Percentiles rank a stretch among this genome's conserved stretches.
Evolutionary conservation across 2,329 filamentous ascomycete species (phyloP).

Genomic region (Epichloe sibirici): DNA sequence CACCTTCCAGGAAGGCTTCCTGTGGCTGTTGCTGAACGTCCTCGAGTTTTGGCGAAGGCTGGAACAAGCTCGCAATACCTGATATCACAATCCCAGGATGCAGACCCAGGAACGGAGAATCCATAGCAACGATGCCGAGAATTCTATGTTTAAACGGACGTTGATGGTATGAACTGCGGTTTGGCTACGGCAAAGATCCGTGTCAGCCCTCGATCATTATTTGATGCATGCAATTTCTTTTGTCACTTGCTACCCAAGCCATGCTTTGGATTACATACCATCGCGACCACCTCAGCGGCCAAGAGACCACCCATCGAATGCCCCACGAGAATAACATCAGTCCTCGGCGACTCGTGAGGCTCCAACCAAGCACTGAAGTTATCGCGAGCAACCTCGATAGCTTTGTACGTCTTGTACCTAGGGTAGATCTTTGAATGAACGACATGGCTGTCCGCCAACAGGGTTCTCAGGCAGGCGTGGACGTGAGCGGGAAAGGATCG

Average conservation of each 20-base stretch:
- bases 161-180: slow-evolving; percentile 18
- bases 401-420: slow-evolving; percentile 62
- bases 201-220: not conserved
- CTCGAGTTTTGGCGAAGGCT: slow-evolving; percentile 23
- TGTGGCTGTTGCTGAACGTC: not conserved
- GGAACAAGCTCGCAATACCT: slow-evolving; percentile 68
- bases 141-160: slow-evolving; percentile 58
- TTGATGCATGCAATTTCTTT: not conserved
- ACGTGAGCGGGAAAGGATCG: slow-evolving; percentile 79
- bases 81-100: slow-evolving; percentile 80
- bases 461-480: slow-evolving; percentile 57
- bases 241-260: not conserved
- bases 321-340: slow-evolving; percentile 72
- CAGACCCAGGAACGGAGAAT: slow-evolving; percentile 78
- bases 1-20: not conserved
- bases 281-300: slow-evolving; percentile 64
- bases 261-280: slow-evolving; percentile 26
- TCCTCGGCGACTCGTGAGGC: slow-evolving; percentile 60
- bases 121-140: slow-evolving; percentile 68
- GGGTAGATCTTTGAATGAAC: slow-evolving; percentile 83
- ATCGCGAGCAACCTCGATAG: slow-evolving; percentile 61
- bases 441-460: slow-evolving; percentile 59
- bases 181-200: slow-evolving; percentile 15
- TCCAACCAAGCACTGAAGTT: slow-evolving; percentile 74
- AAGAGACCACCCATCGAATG: slow-evolving; percentile 87